Evolutionary conservation across 495 filamentous ascomycete species (phyloP), one percentile per base, ranked within the genome.

Genomic region (Delitschia confertaspora): DNA sequence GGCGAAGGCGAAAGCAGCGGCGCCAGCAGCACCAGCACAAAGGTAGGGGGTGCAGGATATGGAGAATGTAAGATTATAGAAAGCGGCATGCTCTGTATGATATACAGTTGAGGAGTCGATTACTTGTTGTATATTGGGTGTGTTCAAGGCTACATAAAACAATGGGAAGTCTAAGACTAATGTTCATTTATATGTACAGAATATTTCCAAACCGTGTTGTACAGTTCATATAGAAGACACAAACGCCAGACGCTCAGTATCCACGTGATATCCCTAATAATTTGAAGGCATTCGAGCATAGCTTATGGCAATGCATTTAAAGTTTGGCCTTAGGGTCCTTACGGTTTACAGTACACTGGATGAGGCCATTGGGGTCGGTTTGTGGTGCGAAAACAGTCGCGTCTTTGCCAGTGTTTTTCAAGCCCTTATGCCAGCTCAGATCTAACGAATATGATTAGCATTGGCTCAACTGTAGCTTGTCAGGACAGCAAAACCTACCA

Each of bases 381-480:
- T 96, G 91, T 13, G 91, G 91, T 21, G 83, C 89, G 61, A 86
- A 96, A 31, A 98, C 91, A 61, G 94, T 88, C 44, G 91, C 91
- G 48, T 96, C 81, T 69, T 87, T 85, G 68, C 91, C 91, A 7
- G 86, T 96, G 68, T 98, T 98, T 74, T 95, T 86, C 58, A 86
- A 57, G 18, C 87, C 88, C 68, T 95, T 94, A 73, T 95, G 85
- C 91, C 91, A 98, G 69, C 80, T 85, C 55, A 98, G 65, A 60
- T 94, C 88, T 91, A 62, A 19, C 32, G 49, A 23, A 36, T 23
- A 10, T 33, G n/a, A 32, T 59, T 60, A 65, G 52, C 31, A 47
- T 29, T 17, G 26, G 37, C 38, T 44, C 38, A 17, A 41, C 37
- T 37, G 44, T 46, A n/a, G 23, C 21, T 8, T 22, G 13, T 31